Evolutionary conservation across 225 moss, liverwort and hornwort genomes (phyloP).

Genomic region (Polytrichum commune): DNA sequence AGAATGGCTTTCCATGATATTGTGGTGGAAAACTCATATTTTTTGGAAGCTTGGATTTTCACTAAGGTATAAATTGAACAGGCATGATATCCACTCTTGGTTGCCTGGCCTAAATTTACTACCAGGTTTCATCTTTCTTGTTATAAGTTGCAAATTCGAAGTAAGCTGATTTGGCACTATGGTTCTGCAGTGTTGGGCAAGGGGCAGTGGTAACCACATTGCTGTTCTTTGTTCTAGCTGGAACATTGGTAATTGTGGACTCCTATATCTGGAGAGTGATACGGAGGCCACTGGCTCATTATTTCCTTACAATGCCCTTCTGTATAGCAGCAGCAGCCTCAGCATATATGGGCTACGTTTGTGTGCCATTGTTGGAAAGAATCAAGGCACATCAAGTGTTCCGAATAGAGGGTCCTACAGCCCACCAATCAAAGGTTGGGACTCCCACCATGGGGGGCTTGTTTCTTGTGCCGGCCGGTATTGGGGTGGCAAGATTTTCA

Average conservation of each 20-base stretch:
- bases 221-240: conserved; percentile 46
- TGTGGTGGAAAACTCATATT: conserved; percentile 6
- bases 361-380: conserved; percentile 66
- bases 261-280: conserved; percentile 55
- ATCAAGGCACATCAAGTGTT: conserved; percentile 74
- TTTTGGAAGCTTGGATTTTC: conserved; percentile 20
- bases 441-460: conserved; percentile 94
- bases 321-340: conserved; percentile 60
- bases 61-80: conserved; percentile 20
- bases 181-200: conserved; percentile 52
- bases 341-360: conserved; percentile 59
- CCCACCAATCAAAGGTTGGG: conserved; percentile 75
- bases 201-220: conserved; percentile 47
- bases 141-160: not conserved
- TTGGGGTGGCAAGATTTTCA: conserved; percentile 64
- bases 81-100: not conserved
- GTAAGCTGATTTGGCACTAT: not conserved
- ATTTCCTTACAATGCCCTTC: conserved; percentile 75
- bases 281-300: conserved; percentile 44
- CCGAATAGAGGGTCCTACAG: conserved; percentile 70
- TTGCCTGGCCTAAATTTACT: not conserved
- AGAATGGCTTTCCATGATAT: not conserved
- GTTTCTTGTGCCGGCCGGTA: conserved; percentile 78
- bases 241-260: conserved; percentile 65
- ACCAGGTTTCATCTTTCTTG: too few relatives aligned